Evolutionary conservation across 2,329 filamentous ascomycete genomes (phyloP).

Genomic region (Neofusicoccum kwambonambiense): DNA sequence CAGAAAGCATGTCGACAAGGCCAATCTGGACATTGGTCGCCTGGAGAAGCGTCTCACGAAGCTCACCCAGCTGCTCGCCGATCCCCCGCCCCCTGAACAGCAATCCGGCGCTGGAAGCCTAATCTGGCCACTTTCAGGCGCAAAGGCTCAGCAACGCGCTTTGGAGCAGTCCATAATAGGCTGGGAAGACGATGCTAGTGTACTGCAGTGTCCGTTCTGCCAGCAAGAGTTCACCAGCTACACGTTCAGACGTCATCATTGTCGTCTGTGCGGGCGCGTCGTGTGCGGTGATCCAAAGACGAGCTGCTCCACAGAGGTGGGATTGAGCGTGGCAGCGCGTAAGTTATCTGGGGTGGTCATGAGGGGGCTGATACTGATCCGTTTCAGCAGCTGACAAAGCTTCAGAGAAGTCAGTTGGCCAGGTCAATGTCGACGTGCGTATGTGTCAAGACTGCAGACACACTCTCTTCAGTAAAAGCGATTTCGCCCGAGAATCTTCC

Average conservation of each 20-base stretch:
- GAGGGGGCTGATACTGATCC: slow-evolving; percentile 4
- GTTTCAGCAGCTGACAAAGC: slow-evolving; percentile 28
- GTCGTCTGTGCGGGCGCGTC: slow-evolving; percentile 86
- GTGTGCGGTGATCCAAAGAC: slow-evolving; percentile 88
- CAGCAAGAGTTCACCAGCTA: slow-evolving; percentile 94
- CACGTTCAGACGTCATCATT: slow-evolving; percentile 91
- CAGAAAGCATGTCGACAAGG: slow-evolving; percentile 75
- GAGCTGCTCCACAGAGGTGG: slow-evolving; percentile 79
- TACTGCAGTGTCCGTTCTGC: slow-evolving; percentile 85
- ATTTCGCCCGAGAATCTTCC: slow-evolving; percentile 70
- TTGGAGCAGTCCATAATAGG: slow-evolving; percentile 90
- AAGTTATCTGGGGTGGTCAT: slow-evolving; percentile 31
- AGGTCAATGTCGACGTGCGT: slow-evolving; percentile 74
- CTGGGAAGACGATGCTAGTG: slow-evolving; percentile 88
- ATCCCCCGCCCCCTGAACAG: slow-evolving; percentile 65
- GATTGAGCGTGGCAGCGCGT: slow-evolving; percentile 70
- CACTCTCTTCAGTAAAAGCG: slow-evolving; percentile 69
- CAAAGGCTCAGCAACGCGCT: slow-evolving; percentile 71
- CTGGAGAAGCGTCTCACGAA: slow-evolving; percentile 90
- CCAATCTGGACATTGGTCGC: slow-evolving; percentile 82
- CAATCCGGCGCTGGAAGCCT: slow-evolving; percentile 49
- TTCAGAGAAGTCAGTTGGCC: slow-evolving; percentile 47
- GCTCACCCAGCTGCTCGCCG: slow-evolving; percentile 78
- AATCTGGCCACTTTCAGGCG: slow-evolving; percentile 58
- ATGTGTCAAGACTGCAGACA: slow-evolving; percentile 88